Evolutionary conservation across 805 yeast genomes (phyloP), one percentile per base, ranked within the genome.

Genomic region (Yamadazyma phyllophila): DNA sequence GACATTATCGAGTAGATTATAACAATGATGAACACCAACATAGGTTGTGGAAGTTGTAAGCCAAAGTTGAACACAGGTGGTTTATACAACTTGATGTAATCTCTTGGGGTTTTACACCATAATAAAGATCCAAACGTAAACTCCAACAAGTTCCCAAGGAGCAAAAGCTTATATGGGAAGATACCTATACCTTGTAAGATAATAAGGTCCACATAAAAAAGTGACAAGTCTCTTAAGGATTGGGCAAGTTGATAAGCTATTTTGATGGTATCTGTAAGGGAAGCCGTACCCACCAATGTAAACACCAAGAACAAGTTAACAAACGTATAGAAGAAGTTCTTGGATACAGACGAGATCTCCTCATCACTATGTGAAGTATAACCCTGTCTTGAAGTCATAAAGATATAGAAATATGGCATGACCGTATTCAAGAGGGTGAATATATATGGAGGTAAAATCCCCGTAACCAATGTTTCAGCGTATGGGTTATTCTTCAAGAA

Each of bases 21-120:
- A 3, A 95, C 85, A 41, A 92, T 88, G 43, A 91, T 83, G 44
- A 92, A 77, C 32, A 92, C 85, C 52, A 94, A 71, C 45, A 92
- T 76, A 6, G 98, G 97, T 58, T 88, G 96, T 0, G 99, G 99
- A 46, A 92, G 72, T 55, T 87, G 88, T 29, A 94, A 66, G 0
- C 98, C 98, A 61, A 91, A 91, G 62, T 90, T 88, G 73, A 92
- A 89, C 12, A 80, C 76, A n/a, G 96, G 96, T 0, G 99, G 97
- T 53, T 81, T 84, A 67, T 87, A 86, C 26, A 89, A 66, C 32
- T 81, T 77, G 52, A 82, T 77, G 57, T 79, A 81, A 55, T 91
- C 96, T 54, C 97, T 71, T 10, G 97, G 96, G 0, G 96, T 88
- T 56, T 80, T 83, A 56, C 90, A 82, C 62, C 85, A 80, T 45